Base-by-base conservation (phyloP, 257 asterid genomes). In the Nicotiana benthamiana region DNA sequence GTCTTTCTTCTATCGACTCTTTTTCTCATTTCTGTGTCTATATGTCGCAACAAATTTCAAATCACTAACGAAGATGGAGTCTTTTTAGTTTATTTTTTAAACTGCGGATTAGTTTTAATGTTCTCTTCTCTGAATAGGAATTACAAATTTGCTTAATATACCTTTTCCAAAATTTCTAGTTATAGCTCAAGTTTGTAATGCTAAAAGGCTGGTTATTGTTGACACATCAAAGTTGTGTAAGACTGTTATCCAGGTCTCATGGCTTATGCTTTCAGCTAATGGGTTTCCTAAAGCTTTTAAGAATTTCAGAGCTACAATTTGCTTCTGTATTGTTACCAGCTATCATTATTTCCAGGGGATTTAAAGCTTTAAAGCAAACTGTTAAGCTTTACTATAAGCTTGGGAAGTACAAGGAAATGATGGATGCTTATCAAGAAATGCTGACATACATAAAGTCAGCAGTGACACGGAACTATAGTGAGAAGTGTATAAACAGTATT, bases 381-480 rank as follows among this genome's bases (percentile, higher is more conserved):
- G 98, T 94, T 66, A 93, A 93, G 89, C 91, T 94, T 43, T 92
- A 93, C 89, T 93, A 93, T 85, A 92, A 92, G 90, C 90, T 95
- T 75, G 97, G 95, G 84, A 93, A 81, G 89, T 91, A 90, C 87
- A 88, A 88, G 83, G 98, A 95, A 79, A 95, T 95, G 98, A 95
- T 95, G 98, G 92, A 92, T 76, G 93, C 98, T 66, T 95, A 95
- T 83, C 88, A 95, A 81, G 97, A 93, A 82, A 92, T 95, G 98
- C 85, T 95, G 64, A 93, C 97, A 15, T 95, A 95, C 81, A 93
- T 93, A 53, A 93, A 92, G 77, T 92, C 98, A 30, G 98, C 98
- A 28, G 98, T 95, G 80, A 95, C 98, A 61, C 91, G 98, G 82
- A 95, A 95, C 85, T 93, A 95, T 87, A 93, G 98, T 81, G 98